Conservation (phyloP, 2,329 filamentous ascomycete species). For the Alternaria panax region DNA sequence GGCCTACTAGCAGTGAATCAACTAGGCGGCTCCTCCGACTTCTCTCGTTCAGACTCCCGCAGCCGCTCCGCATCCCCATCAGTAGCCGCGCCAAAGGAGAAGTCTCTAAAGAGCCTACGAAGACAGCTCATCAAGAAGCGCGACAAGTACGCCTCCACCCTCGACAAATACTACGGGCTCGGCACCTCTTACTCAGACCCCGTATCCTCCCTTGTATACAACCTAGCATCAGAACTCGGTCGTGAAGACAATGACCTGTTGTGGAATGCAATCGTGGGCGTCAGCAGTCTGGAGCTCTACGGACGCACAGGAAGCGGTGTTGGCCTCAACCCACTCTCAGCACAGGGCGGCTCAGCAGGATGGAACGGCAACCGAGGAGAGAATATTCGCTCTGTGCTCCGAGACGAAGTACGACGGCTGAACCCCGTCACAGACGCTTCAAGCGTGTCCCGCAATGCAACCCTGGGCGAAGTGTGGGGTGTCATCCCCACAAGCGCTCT, state of each 20-base stretch:
- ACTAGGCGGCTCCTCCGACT: slow-evolving; percentile 48
- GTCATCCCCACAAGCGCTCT: slow-evolving; percentile 87
- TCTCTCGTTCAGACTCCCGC: slow-evolving; percentile 51
- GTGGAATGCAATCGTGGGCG: slow-evolving; percentile 93
- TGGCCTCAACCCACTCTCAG: slow-evolving; percentile 65
- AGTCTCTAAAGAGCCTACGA: slow-evolving; percentile 75
- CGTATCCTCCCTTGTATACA: slow-evolving; percentile 93
- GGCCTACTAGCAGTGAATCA: slow-evolving; percentile 57
- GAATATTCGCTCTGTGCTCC: slow-evolving; percentile 81
- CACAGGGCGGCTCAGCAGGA: slow-evolving; percentile 65
- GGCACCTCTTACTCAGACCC: slow-evolving; percentile 94
- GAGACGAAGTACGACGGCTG: slow-evolving; percentile 91
- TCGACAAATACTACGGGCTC: slow-evolving; percentile 83
- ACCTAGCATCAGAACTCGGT: slow-evolving; percentile 90
- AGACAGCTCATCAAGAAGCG: slow-evolving; percentile 77
- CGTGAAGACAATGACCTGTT: slow-evolving; percentile 96
- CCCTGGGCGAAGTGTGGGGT: slow-evolving; percentile 72
- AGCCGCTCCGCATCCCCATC: slow-evolving; percentile 47
- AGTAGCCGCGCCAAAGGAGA: slow-evolving; percentile 59
- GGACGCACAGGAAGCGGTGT: slow-evolving; percentile 84
- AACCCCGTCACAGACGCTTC: slow-evolving; percentile 74
- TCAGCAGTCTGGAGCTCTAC: slow-evolving; percentile 92
- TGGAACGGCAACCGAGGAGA: slow-evolving; percentile 86
- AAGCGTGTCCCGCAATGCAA: slow-evolving; percentile 66
- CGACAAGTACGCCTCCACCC: slow-evolving; percentile 75